Evolutionary conservation across 2,329 filamentous ascomycete genomes (phyloP).

Genomic region (Fusarium udum): DNA sequence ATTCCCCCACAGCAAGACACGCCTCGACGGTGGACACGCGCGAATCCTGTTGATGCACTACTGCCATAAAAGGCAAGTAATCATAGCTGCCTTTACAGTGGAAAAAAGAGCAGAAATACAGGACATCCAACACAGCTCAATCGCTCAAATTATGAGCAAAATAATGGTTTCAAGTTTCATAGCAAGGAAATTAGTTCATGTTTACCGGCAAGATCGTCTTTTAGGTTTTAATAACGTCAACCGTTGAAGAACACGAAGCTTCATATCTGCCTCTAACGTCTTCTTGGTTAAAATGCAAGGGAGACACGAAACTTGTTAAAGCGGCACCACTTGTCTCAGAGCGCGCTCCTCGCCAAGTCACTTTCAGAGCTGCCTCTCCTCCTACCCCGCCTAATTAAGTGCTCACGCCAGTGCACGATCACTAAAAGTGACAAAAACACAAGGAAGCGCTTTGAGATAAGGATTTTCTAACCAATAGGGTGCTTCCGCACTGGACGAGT

Average conservation of each 20-base stretch:
- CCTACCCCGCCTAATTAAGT: constrained; percentile 34
- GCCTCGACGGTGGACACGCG: constrained; percentile 30
- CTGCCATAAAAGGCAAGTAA: constrained; percentile 20
- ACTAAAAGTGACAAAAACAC: constrained; percentile 36
- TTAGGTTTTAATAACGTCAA: not conserved
- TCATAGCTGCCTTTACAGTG: constrained; percentile 21
- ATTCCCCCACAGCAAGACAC: constrained; percentile 32
- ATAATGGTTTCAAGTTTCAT: not conserved
- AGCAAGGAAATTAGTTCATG: fast-evolving
- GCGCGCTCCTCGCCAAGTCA: constrained; percentile 33
- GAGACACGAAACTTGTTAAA: constrained; percentile 28
- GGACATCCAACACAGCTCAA: not conserved
- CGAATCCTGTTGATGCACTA: constrained; percentile 36
- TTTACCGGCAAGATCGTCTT: not conserved
- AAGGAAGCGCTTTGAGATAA: constrained; percentile 17
- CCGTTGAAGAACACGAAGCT: constrained; percentile 2
- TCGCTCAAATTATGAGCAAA: not conserved
- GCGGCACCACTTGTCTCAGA: constrained; percentile 38
- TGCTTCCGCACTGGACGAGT: constrained; percentile 14
- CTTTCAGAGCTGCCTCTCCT: constrained; percentile 36
- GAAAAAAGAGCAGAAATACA: not conserved
- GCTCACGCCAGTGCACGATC: constrained; percentile 41
- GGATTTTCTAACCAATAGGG: constrained; percentile 31
- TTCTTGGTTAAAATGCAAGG: constrained; percentile 7
- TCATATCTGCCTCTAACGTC: not conserved